Evolutionary conservation across 176 grass and related monocot genomes (phyloP), one percentile per base, ranked within the genome.

Genomic region (Carex pumila): DNA sequence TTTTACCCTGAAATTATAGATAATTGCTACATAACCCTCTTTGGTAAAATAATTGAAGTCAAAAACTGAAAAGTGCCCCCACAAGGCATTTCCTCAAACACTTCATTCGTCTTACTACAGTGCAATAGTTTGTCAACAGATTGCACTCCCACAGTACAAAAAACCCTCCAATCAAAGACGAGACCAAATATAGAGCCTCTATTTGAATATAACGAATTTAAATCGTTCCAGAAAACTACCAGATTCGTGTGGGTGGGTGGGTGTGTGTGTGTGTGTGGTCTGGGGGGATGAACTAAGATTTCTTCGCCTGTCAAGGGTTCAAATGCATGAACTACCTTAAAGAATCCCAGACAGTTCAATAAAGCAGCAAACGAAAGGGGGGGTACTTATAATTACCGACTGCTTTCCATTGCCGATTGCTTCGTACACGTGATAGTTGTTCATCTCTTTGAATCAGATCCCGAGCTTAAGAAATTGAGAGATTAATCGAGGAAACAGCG

Each of bases 361-460:
- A 15, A 43, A 41, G 21, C 21, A 43, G 11, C 11, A 5, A 59
- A 22, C 79, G 22, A 13, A 13, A 34, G 14, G 7, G 21, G 61
- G 50, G 57, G 7, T 1, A 50, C 9, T 50, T 50, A 12, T 50
- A 50, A 50, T 50, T 90, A 98, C 95, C 89, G 95, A 98, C 63
- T 98, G 89, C 89, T 93, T 95, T 86, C 95, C 91, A 66, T 90
- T 88, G 92, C 95, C 92, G 79, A 98, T 95, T 86, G 89, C 95
- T 90, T 92, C 91, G 91, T 98, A 98, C 81, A 98, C 89, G 71
- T 98, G 95, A 91, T 90, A 98, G 83, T 98, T 98, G 64, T 98
- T 98, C 95, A 98, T 98, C 81, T 82, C 75, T 81, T 79, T 66
- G 71, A 29, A 65, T 80, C 58, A 85, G 85, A 47, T 34, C 15